These are phyloP conservation scores for Aspergillus panamensis DNA, from an alignment of 495 filamentous ascomycete genomes.

Conservation along the genomic window DNA sequence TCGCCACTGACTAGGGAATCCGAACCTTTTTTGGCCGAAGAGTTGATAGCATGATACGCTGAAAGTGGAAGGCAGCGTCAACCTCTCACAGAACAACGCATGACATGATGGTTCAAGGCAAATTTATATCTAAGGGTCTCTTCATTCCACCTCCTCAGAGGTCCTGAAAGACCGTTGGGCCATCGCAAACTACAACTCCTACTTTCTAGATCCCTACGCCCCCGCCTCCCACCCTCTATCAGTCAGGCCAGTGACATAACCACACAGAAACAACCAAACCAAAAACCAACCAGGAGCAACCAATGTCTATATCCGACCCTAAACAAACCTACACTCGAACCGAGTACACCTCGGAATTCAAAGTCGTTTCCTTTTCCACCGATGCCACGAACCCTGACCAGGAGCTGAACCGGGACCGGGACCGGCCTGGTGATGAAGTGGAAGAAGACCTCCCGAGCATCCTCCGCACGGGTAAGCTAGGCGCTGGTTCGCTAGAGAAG, in stretches of 20 bases:
- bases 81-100: neutral
- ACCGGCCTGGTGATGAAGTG: too few relatives aligned
- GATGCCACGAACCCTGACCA: neutral
- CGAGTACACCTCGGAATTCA: neutral
- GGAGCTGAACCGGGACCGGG: neutral
- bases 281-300: too few relatives aligned
- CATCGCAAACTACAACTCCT: neutral
- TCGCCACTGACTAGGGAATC: neutral
- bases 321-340: neutral
- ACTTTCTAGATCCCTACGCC: too few relatives aligned
- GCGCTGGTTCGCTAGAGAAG: slow-evolving; percentile 6
- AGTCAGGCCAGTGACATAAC: too few relatives aligned
- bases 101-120: neutral
- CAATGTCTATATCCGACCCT: neutral
- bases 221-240: too few relatives aligned
- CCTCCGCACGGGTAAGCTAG: neutral
- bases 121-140: neutral
- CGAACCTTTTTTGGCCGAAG: neutral
- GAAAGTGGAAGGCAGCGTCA: neutral
- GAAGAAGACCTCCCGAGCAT: neutral
- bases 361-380: neutral
- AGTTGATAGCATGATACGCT: neutral
- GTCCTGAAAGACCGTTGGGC: neutral
- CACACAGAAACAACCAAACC: neutral
- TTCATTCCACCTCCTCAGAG: neutral